Evolutionary conservation across 345 rosid genomes (phyloP).

Genomic region (Eucalyptus guilfoylei): DNA sequence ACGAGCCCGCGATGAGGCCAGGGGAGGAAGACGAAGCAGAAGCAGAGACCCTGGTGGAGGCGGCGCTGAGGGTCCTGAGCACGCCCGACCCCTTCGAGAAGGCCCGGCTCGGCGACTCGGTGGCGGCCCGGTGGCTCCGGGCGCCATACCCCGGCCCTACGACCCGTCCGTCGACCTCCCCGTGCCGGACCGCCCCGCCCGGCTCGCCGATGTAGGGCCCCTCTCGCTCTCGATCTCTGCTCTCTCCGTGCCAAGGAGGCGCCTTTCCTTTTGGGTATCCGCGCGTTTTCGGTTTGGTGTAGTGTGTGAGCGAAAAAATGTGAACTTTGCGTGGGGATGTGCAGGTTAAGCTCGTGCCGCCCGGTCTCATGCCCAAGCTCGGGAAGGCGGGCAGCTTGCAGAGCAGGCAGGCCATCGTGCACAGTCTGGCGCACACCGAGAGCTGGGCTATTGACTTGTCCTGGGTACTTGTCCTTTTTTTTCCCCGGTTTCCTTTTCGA

Average conservation of each 20-base stretch:
- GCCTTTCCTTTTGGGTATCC: neutral
- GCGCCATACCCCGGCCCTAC: conserved; percentile 46
- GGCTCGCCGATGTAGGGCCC: conserved; percentile 43
- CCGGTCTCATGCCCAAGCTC: conserved; percentile 87
- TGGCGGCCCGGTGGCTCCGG: conserved; percentile 77
- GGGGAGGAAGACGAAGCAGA: neutral
- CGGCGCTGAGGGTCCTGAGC: conserved; percentile 61
- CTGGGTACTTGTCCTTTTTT: conserved; percentile 35
- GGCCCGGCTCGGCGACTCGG: conserved; percentile 59
- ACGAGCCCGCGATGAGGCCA: neutral
- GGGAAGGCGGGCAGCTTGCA: conserved; percentile 92
- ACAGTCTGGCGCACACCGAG: conserved; percentile 80
- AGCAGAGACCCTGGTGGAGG: conserved; percentile 57
- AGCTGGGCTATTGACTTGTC: conserved; percentile 94
- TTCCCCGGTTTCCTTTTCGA: neutral
- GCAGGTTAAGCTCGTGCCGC: conserved; percentile 78
- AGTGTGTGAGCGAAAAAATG: conserved; percentile 4
- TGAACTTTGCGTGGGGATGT: neutral
- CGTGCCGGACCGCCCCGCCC: conserved; percentile 69
- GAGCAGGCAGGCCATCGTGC: conserved; percentile 89
- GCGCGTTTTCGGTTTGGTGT: neutral
- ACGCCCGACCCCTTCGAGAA: conserved; percentile 75
- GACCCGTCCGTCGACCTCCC: conserved; percentile 31
- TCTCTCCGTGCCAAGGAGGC: neutral
- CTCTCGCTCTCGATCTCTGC: neutral